Evolutionary conservation across 176 grass and related monocot species (phyloP), one percentile per base, ranked within the genome.

Genomic region (Aechmea fasciata): DNA sequence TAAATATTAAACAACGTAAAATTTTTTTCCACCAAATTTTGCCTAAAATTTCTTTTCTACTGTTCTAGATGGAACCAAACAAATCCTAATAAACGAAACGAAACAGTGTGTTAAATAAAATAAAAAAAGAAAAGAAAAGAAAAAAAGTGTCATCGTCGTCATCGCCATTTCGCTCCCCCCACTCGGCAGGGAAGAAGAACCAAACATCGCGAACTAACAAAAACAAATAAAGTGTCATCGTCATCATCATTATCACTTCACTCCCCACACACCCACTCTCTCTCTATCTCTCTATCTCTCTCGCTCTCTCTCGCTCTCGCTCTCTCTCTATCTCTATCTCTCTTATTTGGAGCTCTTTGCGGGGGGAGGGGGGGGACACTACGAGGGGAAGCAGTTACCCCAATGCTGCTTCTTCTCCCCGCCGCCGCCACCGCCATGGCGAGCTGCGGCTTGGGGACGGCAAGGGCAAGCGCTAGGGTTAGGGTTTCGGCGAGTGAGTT

Each of bases 401-500:
- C 12, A 18, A 18, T 18, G 54, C 14, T 17, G 54, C 54, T 18
- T 8, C n/a, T 59, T 17, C 13, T 17, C 54, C 54, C 19, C 54
- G 52, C 52, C 25, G 2, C 25, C 25, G 33, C 33, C 33, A 41
- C 33, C 33, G 33, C 33, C 33, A 41, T 41, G 4, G 33, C 5
- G 15, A 59, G 54, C 10, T 59, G n/a, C 14, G 54, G 54, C 1
- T 2, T 59, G n/a, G 65, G 17, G 24, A 71, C 66, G 48, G 25
- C 51, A 23, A 48, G 33, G 33, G 33, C 4, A 7, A 3, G 33
- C 5, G 33, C 33, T 78, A 49, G 18, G 62, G 73, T 52, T 69
- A 69, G 66, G 65, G 75, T 18, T 62, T 77, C 64, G 48, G 64
- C 23, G 11, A 69, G 66, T 14, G 78, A 52, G n/a, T 91, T 96